Evolutionary conservation across 495 filamentous ascomycete species (phyloP).

Genomic region (Aspergillus incahuasiensis): DNA sequence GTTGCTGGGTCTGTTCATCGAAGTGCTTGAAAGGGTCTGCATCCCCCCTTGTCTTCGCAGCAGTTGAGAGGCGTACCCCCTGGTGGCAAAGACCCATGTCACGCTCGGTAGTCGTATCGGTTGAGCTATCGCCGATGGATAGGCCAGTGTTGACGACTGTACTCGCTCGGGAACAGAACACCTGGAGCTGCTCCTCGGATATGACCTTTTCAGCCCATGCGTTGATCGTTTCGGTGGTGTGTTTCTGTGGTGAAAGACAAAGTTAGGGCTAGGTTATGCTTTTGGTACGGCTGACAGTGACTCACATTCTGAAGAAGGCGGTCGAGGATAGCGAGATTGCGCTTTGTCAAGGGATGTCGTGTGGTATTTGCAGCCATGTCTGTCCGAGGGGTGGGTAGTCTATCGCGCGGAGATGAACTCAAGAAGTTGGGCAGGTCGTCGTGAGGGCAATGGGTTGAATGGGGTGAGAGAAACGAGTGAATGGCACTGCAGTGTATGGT

Average conservation of each 20-base stretch:
- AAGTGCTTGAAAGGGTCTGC: conserved; percentile 12
- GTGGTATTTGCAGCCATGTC: background rate
- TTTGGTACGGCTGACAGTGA: background rate
- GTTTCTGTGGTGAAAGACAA: background rate
- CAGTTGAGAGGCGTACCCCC: background rate
- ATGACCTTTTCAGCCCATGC: conserved; percentile 22
- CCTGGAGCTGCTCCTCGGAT: conserved; percentile 17
- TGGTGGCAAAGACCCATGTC: conserved; percentile 9
- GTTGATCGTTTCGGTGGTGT: background rate
- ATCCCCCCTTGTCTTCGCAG: background rate
- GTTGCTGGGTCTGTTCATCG: conserved; percentile 8
- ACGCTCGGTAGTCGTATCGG: conserved; percentile 7
- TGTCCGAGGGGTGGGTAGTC: background rate
- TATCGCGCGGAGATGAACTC: background rate
- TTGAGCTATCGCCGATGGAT: background rate
- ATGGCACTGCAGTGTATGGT: background rate
- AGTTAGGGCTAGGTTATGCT: background rate
- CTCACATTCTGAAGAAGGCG: conserved; percentile 10
- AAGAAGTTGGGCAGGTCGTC: background rate
- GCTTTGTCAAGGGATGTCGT: conserved; percentile 12
- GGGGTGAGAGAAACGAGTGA: background rate
- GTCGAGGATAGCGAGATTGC: conserved; percentile 12
- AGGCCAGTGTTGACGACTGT: background rate
- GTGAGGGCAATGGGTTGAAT: background rate
- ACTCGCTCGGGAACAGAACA: conserved; percentile 8